A percentile compares a stretch with the other conserved stretches of the same genome.
phyloP scores from a whole-genome alignment of 495 filamentous ascomycete genomes.

The Cryomyces antarcticus region DNA sequence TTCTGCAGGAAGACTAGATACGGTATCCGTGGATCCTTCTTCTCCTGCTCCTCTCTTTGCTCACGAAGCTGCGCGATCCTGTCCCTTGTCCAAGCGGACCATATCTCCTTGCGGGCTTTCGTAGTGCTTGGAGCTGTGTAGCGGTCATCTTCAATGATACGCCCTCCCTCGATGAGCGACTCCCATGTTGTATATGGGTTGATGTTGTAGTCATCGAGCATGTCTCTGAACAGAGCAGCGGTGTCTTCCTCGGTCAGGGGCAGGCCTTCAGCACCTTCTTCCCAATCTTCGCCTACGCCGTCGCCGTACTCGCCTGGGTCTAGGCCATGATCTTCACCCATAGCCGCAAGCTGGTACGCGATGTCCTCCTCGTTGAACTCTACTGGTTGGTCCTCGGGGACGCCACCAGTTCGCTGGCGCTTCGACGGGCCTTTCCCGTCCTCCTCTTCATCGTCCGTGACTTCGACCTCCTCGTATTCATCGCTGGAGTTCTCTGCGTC shows the following conservation, averaged over 20 bases:
- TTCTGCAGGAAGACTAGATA: constrained; percentile 69
- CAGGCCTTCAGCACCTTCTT: constrained; percentile 44
- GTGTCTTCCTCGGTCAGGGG: constrained; percentile 19
- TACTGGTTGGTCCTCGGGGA: constrained; percentile 32
- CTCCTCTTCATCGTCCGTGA: constrained; percentile 37
- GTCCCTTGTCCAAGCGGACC: constrained; percentile 58
- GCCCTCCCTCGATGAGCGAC: constrained; percentile 59
- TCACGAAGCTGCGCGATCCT: constrained; percentile 50
- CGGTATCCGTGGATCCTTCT: constrained; percentile 65
- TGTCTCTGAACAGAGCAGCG: constrained; percentile 54
- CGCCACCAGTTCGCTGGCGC: constrained; percentile 42
- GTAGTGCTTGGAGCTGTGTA: constrained; percentile 69
- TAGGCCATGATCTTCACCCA: constrained; percentile 60
- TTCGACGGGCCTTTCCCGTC: constrained; percentile 36
- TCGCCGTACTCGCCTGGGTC: constrained; percentile 55
- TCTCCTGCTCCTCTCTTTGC: constrained; percentile 53
- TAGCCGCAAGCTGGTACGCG: constrained; percentile 69
- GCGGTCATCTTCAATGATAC: constrained; percentile 63
- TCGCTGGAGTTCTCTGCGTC: constrained; percentile 22
- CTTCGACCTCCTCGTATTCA: constrained; percentile 80
- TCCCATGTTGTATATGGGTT: constrained; percentile 91
- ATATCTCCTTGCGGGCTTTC: constrained; percentile 61
- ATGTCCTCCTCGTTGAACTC: constrained; percentile 96
- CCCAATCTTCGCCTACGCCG: constrained; percentile 36
- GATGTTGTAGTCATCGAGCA: constrained; percentile 62